Evolutionary conservation across 257 asterid species (phyloP).

Genomic region (Agastache rugosa): DNA sequence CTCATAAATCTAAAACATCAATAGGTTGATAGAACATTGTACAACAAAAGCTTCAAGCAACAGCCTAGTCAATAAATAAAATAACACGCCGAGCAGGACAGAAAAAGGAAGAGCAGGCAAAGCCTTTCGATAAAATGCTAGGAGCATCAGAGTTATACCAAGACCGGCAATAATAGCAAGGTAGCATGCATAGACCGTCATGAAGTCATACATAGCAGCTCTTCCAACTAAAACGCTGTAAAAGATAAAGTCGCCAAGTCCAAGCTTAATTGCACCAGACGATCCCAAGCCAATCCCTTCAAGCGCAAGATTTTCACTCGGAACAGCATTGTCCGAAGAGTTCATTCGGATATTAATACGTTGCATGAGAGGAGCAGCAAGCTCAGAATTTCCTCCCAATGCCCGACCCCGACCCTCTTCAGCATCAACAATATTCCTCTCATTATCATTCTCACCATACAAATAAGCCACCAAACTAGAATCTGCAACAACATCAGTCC

Average conservation of each 20-base stretch:
- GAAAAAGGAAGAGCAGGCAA: conserved; percentile 98
- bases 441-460: conserved; percentile 40
- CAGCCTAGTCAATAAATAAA: conserved; percentile 81
- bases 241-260: conserved; percentile 92
- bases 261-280: conserved; percentile 95
- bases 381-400: conserved; percentile 54
- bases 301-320: conserved; percentile 56
- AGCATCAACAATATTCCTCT: conserved; percentile 46
- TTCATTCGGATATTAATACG: conserved; percentile 57
- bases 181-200: conserved; percentile 96
- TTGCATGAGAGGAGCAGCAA: conserved; percentile 77
- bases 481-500: conserved; percentile 4
- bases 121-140: conserved; percentile 88
- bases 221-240: conserved; percentile 94
- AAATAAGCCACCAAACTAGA: conserved; percentile 16
- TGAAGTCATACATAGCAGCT: conserved; percentile 96
- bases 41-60: conserved; percentile 85
- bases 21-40: conserved; percentile 78
- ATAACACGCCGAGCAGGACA: conserved; percentile 77
- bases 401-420: conserved; percentile 55
- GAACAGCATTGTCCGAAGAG: conserved; percentile 41
- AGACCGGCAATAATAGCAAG: conserved; percentile 96
- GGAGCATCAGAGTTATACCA: conserved; percentile 82
- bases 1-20: conserved; percentile 73
- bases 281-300: conserved; percentile 95